A percentile compares a stretch with the other conserved stretches of the same genome.
These are phyloP conservation scores for Takashimella koratensis DNA, from an alignment of 1,284 basidiomycete species.

Conservation along the genomic window DNA sequence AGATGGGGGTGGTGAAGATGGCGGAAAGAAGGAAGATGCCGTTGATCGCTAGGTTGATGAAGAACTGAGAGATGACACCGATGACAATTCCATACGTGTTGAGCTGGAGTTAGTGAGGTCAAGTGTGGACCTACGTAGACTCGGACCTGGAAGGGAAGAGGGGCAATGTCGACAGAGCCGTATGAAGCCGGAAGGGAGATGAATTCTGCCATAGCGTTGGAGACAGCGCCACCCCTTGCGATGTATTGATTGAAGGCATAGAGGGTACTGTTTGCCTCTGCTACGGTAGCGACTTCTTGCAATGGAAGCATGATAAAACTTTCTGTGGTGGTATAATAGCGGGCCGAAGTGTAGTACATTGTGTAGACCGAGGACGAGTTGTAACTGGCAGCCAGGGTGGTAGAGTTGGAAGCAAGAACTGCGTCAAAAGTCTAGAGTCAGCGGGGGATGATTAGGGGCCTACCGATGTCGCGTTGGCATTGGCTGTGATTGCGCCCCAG, in stretches of 20 bases:
- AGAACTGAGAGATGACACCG: constrained; percentile 9
- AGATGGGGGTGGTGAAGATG: constrained; percentile 11
- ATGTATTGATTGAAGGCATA: neutral
- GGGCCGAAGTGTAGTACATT: neutral
- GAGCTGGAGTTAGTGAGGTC: constrained; percentile 2
- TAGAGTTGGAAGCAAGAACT: neutral
- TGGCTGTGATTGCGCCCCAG: neutral
- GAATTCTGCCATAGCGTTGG: too few species aligned
- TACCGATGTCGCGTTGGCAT: neutral
- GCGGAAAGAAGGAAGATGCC: constrained; percentile 13
- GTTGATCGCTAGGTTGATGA: constrained; percentile 12
- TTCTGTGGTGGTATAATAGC: neutral
- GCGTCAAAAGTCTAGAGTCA: neutral
- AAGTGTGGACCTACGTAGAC: constrained; percentile 2
- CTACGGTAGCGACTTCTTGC: neutral
- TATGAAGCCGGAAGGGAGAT: neutral
- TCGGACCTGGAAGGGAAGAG: constrained; percentile 10
- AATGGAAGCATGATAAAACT: neutral
- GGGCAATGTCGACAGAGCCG: constrained; percentile 4
- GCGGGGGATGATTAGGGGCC: neutral
- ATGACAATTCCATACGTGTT: constrained; percentile 16
- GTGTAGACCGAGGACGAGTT: neutral
- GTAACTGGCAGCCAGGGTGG: neutral
- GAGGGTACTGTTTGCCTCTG: neutral
- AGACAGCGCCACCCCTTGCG: neutral